These are phyloP conservation scores for Drosera capensis DNA, from an alignment of 148 eudicot species.

Conservation along the genomic window DNA sequence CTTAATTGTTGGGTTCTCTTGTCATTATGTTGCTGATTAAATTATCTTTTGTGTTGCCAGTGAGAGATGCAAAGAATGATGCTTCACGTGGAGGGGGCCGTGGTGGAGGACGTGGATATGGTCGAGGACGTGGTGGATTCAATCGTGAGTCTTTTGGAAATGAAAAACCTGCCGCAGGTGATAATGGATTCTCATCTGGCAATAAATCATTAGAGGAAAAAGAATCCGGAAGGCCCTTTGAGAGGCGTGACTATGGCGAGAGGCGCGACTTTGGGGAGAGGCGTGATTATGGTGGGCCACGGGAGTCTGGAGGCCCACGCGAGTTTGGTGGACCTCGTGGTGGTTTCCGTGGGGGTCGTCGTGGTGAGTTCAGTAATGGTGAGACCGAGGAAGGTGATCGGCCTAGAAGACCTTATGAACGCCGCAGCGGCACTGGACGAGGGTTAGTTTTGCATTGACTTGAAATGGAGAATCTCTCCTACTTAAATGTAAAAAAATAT, in stretches of 20 bases:
- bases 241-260: too few relatives aligned
- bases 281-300: too few relatives aligned
- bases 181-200: constrained; percentile 19
- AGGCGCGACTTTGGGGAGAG: too few relatives aligned
- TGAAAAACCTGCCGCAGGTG: constrained; percentile 24
- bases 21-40: not conserved
- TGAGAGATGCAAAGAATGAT: constrained; percentile 52
- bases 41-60: constrained; percentile 17
- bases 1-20: not conserved
- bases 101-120: constrained; percentile 41
- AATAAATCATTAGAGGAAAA: constrained; percentile 32
- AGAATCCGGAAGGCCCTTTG: constrained; percentile 31
- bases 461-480: too few relatives aligned
- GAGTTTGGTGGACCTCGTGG: constrained; percentile 29
- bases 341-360: constrained; percentile 57
- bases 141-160: constrained; percentile 20
- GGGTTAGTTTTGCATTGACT: constrained; percentile 61
- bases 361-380: constrained; percentile 64
- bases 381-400: constrained; percentile 56
- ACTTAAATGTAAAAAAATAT: too few relatives aligned
- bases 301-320: too few relatives aligned
- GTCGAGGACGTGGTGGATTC: constrained; percentile 21
- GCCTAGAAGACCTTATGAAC: constrained; percentile 53
- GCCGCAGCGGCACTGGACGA: constrained; percentile 81
- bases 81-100: constrained; percentile 45